Base-by-base conservation (phyloP, 2,329 filamentous ascomycete species). In the Aquanectria penicillioides region DNA sequence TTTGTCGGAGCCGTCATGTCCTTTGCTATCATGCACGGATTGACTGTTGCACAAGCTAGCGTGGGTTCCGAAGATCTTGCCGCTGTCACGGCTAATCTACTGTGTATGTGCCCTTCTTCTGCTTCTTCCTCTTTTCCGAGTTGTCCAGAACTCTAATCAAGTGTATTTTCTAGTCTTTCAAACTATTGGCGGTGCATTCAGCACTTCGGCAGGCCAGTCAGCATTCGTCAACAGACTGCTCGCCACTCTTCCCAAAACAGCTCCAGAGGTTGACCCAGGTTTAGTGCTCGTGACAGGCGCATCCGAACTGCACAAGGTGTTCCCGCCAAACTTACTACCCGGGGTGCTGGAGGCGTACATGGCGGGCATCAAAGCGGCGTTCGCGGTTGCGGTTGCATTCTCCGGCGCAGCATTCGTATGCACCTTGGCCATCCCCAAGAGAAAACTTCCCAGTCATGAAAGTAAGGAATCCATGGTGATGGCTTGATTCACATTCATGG, bases 211-310 rank as follows among this genome's bases (percentile, higher is more conserved):
- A 10, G 23, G n/a, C n/a, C 40, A 44, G 13, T 17, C 40, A 8
- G 40, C 13, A 8, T 44, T 44, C 20, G n/a, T 44, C 12, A 40
- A 40, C 38, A 26, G 25, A 20, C 29, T 48, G 44, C 20, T 34
- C 5, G 17, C 17, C 5, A 31, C 6, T 6, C 12, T 48, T 11
- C 44, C 15, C 11, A 11, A 26, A 9, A 49, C 46, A 4, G 18
- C 46, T 3, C 46, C 46, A 5, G 17, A 23, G 6, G 33, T 49
- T n/a, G 17, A 36, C 10, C 46, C 29, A 5, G 12, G 5, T 6
- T n/a, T 26, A n/a, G 29, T 49, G 8, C 15, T 52, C 28, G 15
- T 10, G 15, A 52, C 48, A 17, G 48, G 48, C 6, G 48, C 48
- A n/a, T 15, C 48, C n/a, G 12, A 43, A 9, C 22, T 52, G 17